Evolutionary conservation across 805 yeast genomes (phyloP), one percentile per base, ranked within the genome.

Genomic region (Lachancea mirantina): DNA sequence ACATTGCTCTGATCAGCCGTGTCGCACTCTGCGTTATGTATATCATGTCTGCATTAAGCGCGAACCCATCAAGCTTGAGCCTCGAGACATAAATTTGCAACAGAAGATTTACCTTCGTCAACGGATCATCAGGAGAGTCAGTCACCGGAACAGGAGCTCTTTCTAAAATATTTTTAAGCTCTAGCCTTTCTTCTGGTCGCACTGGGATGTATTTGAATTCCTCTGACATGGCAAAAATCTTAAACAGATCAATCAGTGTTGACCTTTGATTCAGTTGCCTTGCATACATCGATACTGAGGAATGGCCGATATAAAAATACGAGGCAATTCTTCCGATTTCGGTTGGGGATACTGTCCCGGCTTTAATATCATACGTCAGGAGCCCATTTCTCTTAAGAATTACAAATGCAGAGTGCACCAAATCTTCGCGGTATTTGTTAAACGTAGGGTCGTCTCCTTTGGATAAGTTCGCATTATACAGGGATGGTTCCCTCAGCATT

Each of bases 1-100:
- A 76, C 41, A 94, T 70, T 0, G 97, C 96, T 36, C 96, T 63
- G 35, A 88, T 64, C 23, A 92, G 57, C 50, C 99, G 70, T 3
- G 94, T 89, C 1, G 96, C 96, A 24, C 94, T 84, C 56, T 92
- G 97, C 0, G 92, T 82, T 24, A 92, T 75, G 52, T 84, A 92
- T 3, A 84, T 68, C 95, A 88, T 85, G 62, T 92, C 99, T 0
- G 95, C 76, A 70, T 81, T 76, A 39, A 94, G 59, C 0, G 96
- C 96, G 61, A 84, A 84, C 0, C 97, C 97, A 1, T 82, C 92
- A 11, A 92, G 62, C 7, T 66, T 62, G 15, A 88, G 61, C 22
- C 78, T 60, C 1, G 96, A 82, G n/a, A 92, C 83, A 47, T 83
- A 85, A 0, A 95, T 73, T 50, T 92, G 98, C 8, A 92, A 60